Percentiles rank a stretch among this genome's conserved stretches.
phyloP scores from a whole-genome alignment of 495 filamentous ascomycete genomes.

The Tetracladium setigerum region DNA sequence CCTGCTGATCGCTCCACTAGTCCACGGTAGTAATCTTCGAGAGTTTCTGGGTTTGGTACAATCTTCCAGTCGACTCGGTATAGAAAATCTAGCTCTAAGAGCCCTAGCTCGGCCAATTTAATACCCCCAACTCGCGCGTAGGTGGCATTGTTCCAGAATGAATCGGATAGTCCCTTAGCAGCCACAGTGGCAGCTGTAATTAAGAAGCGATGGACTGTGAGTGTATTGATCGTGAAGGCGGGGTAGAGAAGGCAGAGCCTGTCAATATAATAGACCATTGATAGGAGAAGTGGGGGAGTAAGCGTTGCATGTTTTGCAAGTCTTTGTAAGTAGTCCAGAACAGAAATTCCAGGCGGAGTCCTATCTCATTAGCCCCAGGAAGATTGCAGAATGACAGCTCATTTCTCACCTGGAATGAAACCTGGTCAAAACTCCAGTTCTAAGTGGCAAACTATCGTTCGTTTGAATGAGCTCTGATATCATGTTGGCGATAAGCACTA shows the following conservation, averaged over 20 bases:
- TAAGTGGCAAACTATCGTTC: slow-evolving; percentile 83
- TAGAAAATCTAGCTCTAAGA: slow-evolving; percentile 92
- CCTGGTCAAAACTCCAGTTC: slow-evolving; percentile 75
- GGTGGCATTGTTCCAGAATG: slow-evolving; percentile 94
- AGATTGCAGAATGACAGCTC: slow-evolving; percentile 16
- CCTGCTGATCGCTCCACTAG: slow-evolving; percentile 55
- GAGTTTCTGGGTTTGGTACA: slow-evolving; percentile 85
- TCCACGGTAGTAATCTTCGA: slow-evolving; percentile 88
- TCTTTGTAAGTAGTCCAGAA: slow-evolving; percentile 84
- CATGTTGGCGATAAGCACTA: slow-evolving; percentile 89
- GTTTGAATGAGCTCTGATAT: slow-evolving; percentile 85
- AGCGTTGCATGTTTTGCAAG: slow-evolving; percentile 91
- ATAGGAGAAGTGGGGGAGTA: slow-evolving; percentile 89
- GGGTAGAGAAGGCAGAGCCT: slow-evolving; percentile 86
- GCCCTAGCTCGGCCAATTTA: slow-evolving; percentile 74
- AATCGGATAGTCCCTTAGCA: slow-evolving; percentile 90
- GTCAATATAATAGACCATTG: slow-evolving; percentile 99
- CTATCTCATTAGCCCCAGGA: slow-evolving; percentile 26
- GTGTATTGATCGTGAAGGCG: slow-evolving; percentile 85
- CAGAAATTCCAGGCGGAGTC: slow-evolving; percentile 88
- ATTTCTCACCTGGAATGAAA: slow-evolving; percentile 79
- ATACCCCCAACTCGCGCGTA: slow-evolving; percentile 93
- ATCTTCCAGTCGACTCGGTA: slow-evolving; percentile 92
- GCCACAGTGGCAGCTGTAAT: slow-evolving; percentile 94
- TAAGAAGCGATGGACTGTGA: slow-evolving; percentile 94